Evolutionary conservation across 2,329 filamentous ascomycete genomes (phyloP).

Genomic region (Xylaria multiplex): DNA sequence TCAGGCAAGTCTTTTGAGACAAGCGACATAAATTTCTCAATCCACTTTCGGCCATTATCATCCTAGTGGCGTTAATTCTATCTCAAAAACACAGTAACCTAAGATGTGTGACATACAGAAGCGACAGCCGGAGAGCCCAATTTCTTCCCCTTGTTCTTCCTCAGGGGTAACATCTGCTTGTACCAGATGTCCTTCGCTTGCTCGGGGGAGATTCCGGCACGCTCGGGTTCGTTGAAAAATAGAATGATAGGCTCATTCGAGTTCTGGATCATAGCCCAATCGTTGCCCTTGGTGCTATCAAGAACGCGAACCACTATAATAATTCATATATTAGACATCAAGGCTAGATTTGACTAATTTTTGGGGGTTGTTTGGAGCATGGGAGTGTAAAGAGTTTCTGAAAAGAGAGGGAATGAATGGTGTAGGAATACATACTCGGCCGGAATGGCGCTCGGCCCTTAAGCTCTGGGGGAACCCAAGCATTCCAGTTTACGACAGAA

Average conservation of each 20-base stretch:
- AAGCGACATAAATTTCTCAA: constrained; percentile 54
- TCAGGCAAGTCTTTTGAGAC: constrained; percentile 52
- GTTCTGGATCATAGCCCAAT: constrained; percentile 49
- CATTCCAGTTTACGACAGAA: constrained; percentile 47
- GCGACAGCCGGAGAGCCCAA: constrained; percentile 48
- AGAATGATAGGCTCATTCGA: constrained; percentile 50
- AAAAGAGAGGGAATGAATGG: background rate
- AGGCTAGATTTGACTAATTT: background rate
- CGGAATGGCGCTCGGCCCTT: constrained; percentile 53
- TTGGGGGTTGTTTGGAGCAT: background rate
- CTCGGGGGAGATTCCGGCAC: constrained; percentile 48
- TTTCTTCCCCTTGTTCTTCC: constrained; percentile 45
- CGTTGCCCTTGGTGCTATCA: constrained; percentile 50
- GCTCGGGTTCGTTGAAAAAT: constrained; percentile 60
- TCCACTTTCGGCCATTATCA: constrained; percentile 49
- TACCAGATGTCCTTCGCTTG: constrained; percentile 54
- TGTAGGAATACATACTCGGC: constrained; percentile 44
- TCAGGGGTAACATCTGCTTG: constrained; percentile 51
- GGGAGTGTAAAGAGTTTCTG: background rate
- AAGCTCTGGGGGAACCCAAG: constrained; percentile 44
- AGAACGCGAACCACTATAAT: constrained; percentile 51
- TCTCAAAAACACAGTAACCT: background rate
- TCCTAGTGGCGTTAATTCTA: constrained; percentile 36
- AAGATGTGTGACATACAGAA: constrained; percentile 35
- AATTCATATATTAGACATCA: background rate